Conservation (phyloP, 257 asterid species). For the Euphrasia confusa region DNA sequence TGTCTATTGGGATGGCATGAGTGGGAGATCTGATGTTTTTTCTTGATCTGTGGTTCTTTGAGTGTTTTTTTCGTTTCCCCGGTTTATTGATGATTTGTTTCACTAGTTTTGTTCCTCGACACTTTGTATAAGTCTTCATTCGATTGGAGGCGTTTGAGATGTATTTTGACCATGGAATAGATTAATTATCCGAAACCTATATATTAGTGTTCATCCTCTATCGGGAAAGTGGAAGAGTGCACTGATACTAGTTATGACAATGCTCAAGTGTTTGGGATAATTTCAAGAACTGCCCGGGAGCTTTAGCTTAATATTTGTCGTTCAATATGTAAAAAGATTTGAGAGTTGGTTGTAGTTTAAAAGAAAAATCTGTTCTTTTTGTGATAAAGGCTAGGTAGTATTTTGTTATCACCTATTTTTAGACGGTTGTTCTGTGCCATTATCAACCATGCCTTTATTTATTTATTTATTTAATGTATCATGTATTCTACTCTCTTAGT, state of each 20-base stretch:
- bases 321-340: too few species aligned
- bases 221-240: slow-evolving; percentile 10
- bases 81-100: too few species aligned
- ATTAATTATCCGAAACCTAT: too few species aligned
- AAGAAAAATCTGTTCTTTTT: not conserved
- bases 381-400: not conserved
- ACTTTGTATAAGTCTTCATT: too few species aligned
- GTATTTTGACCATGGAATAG: too few species aligned
- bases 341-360: not conserved
- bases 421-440: too few species aligned
- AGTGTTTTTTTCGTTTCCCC: not conserved
- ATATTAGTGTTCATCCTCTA: not conserved
- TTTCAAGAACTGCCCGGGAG: not conserved
- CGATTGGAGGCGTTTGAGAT: too few species aligned
- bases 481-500: not conserved
- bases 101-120: too few species aligned
- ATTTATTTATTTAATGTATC: not conserved
- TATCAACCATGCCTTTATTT: too few species aligned
- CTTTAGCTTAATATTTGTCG: not conserved
- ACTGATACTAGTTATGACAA: not conserved
- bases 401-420: too few species aligned
- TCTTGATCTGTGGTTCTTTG: slow-evolving; percentile 30
- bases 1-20: slow-evolving; percentile 19
- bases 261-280: not conserved
- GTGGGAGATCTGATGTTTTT: slow-evolving; percentile 25